These are phyloP conservation scores for Blastomyces gilchristii DNA, from an alignment of 2,329 filamentous ascomycete species.

Conservation along the genomic window DNA sequence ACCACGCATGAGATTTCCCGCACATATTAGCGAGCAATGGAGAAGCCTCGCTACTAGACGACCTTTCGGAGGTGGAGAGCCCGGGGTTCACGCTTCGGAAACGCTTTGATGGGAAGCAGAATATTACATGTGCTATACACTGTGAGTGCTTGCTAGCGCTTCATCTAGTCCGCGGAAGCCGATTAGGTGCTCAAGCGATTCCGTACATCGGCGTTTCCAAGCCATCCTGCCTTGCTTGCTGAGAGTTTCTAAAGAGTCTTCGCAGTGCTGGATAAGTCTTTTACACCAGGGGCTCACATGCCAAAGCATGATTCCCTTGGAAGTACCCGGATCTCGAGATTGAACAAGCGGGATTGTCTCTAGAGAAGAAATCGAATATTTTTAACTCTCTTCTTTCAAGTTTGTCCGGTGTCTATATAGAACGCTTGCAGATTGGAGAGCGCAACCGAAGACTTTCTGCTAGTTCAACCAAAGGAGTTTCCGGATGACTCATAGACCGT, in stretches of 20 bases:
- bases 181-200: neutral
- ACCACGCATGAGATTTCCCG: neutral
- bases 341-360: neutral
- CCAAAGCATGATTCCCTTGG: neutral
- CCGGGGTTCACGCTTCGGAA: neutral
- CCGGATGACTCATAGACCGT: no score
- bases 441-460: no score
- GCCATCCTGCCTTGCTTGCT: neutral
- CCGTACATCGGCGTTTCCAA: constrained; percentile 3
- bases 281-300: neutral
- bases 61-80: neutral
- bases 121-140: neutral
- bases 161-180: neutral
- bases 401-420: neutral
- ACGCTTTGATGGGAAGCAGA: neutral
- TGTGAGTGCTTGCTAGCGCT: neutral
- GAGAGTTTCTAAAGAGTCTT: neutral
- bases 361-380: neutral
- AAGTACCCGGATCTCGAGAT: neutral
- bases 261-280: neutral
- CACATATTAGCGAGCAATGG: neutral
- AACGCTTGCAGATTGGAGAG: neutral
- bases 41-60: neutral
- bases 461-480: no score
- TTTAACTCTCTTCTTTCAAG: neutral